Percentiles rank a stretch among this genome's conserved stretches.
These are phyloP conservation scores for Turnera subulata DNA, from an alignment of 345 rosid species.

Conservation along the genomic window DNA sequence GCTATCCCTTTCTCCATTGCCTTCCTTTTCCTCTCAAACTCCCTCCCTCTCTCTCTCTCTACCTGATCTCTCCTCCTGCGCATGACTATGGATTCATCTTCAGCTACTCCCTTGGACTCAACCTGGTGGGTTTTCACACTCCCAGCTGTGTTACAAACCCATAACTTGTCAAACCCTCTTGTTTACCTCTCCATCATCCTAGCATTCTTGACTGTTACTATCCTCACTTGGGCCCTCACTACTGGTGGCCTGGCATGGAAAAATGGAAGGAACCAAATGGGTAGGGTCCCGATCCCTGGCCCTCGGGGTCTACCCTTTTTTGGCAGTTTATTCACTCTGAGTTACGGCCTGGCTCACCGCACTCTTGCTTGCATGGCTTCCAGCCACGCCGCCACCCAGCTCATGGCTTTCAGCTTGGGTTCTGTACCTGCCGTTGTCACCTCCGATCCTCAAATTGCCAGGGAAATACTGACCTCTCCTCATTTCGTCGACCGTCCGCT, in stretches of 20 bases:
- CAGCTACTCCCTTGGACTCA: conserved; percentile 13
- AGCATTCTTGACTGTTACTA: conserved; percentile 11
- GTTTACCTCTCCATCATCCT: conserved; percentile 14
- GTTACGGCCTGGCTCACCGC: conserved; percentile 42
- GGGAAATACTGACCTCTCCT: conserved; percentile 39
- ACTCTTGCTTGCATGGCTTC: conserved; percentile 38
- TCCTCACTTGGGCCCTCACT: conserved; percentile 28
- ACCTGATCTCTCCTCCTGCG: neutral
- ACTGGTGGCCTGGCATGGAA: conserved; percentile 47
- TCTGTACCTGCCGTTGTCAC: conserved; percentile 40
- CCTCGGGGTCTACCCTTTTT: conserved; percentile 39
- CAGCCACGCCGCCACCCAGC: conserved; percentile 22
- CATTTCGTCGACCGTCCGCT: conserved; percentile 42
- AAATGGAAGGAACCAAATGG: conserved; percentile 37
- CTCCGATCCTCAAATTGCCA: conserved; percentile 38
- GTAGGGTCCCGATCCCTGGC: conserved; percentile 37
- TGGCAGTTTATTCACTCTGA: conserved; percentile 36
- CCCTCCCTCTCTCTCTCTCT: neutral
- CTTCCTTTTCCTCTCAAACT: neutral
- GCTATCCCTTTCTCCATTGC: neutral
- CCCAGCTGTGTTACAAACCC: conserved; percentile 21
- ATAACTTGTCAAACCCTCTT: conserved; percentile 10
- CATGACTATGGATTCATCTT: conserved; percentile 1
- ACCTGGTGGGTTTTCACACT: conserved; percentile 31
- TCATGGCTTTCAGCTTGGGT: conserved; percentile 58